Evolutionary conservation across 176 grass and related monocot species (phyloP), one percentile per base, ranked within the genome.

Genomic region (Miscanthus lutarioriparius): DNA sequence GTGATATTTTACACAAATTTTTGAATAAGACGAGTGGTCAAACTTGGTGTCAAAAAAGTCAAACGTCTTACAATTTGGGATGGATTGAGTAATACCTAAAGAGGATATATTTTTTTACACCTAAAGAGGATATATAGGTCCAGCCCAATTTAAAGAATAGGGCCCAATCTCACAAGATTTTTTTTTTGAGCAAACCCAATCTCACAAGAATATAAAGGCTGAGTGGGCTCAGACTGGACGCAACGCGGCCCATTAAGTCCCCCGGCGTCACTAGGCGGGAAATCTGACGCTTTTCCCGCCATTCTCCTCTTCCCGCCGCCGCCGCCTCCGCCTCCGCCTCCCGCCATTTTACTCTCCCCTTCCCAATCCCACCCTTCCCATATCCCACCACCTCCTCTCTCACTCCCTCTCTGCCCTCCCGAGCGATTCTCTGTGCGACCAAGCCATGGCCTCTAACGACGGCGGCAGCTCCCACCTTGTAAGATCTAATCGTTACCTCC

Each of bases 401-500:
- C 26, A 41, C 11, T 76, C 33, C 56, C 48, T 37, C 16, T 43
- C 6, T 72, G 33, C 64, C 59, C 10, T 1, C 5, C 35, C 47
- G 10, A n/a, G 10, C 7, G 22, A 56, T 25, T 36, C 14, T 59
- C 9, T 45, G 72, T 10, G 14, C 15, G 40, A 12, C 36, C 62
- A 82, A 72, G 77, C 76, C 75, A 97, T 89, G 94, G 89, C 91
- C 35, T 88, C 89, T 20, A 47, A 47, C 73, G 89, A 26, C 69
- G 85, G 78, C 82, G 65, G 88, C 22, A 82, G 87, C 76, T 92
- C 92, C 88, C 92, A 23, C 85, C 87, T 9, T 17, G 84, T 90
- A 86, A 86, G 83, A 86, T 82, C 79, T 38, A 80, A 58, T 75
- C 6, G 10, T n/a, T n/a, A n/a, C 64, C 39, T 5, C 58, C 51